phyloP scores from a whole-genome alignment of 768 basidiomycete genomes.

The Leccinum variicolor region DNA sequence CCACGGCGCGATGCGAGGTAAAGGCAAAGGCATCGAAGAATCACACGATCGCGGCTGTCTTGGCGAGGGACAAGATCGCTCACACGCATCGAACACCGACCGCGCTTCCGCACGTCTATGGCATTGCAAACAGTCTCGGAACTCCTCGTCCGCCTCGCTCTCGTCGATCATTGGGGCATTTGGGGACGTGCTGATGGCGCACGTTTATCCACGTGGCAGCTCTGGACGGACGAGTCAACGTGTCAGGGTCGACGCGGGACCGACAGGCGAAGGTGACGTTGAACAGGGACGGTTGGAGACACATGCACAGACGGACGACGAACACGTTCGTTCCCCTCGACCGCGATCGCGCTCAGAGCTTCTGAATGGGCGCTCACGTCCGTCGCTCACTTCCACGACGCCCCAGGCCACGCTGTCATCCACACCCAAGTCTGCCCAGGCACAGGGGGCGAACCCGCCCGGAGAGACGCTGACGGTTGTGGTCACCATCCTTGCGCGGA shows the following conservation, averaged over 20 bases:
- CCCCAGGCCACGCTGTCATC: not conserved
- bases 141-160: slow-evolving; percentile 16
- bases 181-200: slow-evolving; percentile 14
- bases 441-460: slow-evolving; percentile 22
- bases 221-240: not conserved
- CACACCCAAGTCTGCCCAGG: not conserved
- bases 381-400: not conserved
- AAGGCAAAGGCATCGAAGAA: slow-evolving; percentile 8
- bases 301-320: slow-evolving; percentile 2
- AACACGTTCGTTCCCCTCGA: not conserved
- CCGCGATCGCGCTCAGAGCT: not conserved
- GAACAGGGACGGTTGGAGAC: slow-evolving; percentile 8
- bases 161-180: slow-evolving; percentile 20
- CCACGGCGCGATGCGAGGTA: not conserved
- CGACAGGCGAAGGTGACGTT: not conserved
- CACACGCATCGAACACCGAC: not conserved
- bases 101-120: not conserved
- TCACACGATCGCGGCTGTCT: not conserved
- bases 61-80: not conserved
- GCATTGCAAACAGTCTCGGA: not conserved
- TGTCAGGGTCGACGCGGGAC: not conserved
- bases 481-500: slow-evolving; percentile 79
- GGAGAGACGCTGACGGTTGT: slow-evolving; percentile 83
- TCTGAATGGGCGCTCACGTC: not conserved
- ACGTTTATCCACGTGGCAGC: slow-evolving; percentile 2